These are phyloP conservation scores for Blumeria hordei DNA, from an alignment of 2,329 filamentous ascomycete species.

Conservation along the genomic window DNA sequence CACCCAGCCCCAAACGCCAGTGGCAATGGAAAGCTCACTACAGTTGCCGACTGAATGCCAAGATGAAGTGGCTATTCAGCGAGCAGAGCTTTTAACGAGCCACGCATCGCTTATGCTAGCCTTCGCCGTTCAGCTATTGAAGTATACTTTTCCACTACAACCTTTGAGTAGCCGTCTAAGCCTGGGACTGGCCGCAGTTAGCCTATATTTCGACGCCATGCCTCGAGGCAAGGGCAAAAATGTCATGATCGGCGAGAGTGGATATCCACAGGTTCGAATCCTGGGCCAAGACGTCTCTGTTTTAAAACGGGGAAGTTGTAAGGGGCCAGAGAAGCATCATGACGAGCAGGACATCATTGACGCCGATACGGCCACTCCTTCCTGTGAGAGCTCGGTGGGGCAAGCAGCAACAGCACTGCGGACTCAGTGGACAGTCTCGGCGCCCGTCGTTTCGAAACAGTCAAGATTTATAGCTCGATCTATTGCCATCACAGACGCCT, in stretches of 20 bases:
- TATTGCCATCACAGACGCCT: constrained; percentile 17
- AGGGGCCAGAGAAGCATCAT: constrained; percentile 14
- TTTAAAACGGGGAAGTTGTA: constrained; percentile 55
- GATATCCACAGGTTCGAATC: constrained; percentile 48
- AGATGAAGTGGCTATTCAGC: constrained; percentile 33
- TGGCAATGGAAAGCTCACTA: constrained; percentile 37
- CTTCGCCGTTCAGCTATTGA: constrained; percentile 49
- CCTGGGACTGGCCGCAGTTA: constrained; percentile 62
- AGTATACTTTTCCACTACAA: constrained; percentile 67
- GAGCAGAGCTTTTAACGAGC: constrained; percentile 43
- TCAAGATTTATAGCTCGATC: constrained; percentile 35
- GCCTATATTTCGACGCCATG: constrained; percentile 23
- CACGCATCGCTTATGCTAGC: constrained; percentile 62
- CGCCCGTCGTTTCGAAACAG: constrained; percentile 24
- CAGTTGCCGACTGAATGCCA: constrained; percentile 27
- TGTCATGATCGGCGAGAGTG: constrained; percentile 42
- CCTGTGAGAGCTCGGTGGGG: too few species aligned
- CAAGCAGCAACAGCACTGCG: background rate
- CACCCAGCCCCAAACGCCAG: constrained; percentile 18
- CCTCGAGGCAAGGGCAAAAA: constrained; percentile 29
- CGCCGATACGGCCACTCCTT: too few species aligned
- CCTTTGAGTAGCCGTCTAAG: constrained; percentile 65
- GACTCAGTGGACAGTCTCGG: constrained; percentile 25
- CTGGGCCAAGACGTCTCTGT: constrained; percentile 53
- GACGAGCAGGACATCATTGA: too few species aligned